These are phyloP conservation scores for Boechera stricta DNA, from an alignment of 345 rosid species.

Conservation along the genomic window DNA sequence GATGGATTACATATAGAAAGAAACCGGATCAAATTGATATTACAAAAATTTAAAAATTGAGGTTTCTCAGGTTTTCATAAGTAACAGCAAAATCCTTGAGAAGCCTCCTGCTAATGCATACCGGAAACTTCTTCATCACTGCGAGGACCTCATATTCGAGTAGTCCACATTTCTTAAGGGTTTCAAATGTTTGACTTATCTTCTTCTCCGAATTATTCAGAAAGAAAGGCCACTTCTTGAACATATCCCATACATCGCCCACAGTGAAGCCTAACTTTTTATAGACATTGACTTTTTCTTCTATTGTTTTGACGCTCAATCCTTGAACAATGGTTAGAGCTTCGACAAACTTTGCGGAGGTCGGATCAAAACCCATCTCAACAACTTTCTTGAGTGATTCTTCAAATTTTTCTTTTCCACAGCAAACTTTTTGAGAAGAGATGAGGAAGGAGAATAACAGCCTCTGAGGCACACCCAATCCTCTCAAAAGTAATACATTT, in stretches of 20 bases:
- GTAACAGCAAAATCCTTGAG: background rate
- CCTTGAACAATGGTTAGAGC: conserved; percentile 16
- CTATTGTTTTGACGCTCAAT: background rate
- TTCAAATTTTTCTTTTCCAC: conserved; percentile 10
- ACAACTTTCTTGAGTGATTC: conserved; percentile 3
- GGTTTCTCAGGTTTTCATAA: too few species aligned
- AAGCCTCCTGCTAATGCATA: background rate
- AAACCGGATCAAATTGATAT: too few species aligned
- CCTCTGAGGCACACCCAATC: conserved; percentile 31
- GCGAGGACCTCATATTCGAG: background rate
- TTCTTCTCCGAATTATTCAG: conserved; percentile 17
- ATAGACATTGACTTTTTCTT: background rate
- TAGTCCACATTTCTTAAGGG: background rate
- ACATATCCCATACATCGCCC: conserved; percentile 30
- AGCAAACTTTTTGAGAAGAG: background rate
- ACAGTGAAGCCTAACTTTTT: conserved; percentile 41
- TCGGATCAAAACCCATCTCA: conserved; percentile 38
- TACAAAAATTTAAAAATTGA: too few species aligned
- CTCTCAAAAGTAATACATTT: conserved; percentile 27
- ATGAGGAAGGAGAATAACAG: background rate
- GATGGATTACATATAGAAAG: too few species aligned
- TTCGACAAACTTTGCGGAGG: background rate
- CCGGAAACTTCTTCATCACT: background rate
- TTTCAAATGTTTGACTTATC: conserved; percentile 4
- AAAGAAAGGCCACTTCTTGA: conserved; percentile 28